Conservation (phyloP, 1,284 basidiomycete species). For the Tausonia pullulans region DNA sequence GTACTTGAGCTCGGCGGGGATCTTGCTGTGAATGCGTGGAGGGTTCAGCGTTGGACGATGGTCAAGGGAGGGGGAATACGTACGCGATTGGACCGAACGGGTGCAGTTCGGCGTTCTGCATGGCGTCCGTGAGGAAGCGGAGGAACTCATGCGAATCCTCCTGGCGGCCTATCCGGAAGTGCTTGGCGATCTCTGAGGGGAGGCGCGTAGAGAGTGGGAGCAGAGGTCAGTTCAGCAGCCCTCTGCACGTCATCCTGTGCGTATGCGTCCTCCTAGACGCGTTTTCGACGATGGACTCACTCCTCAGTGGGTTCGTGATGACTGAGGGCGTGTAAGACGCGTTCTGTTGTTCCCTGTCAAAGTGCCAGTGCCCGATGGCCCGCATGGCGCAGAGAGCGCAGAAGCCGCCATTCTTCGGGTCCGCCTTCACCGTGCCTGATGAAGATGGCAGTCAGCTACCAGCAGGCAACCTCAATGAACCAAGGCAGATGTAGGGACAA, state of each 20-base stretch:
- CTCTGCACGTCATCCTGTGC: neutral
- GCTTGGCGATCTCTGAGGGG: constrained; percentile 70
- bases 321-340: constrained; percentile 42
- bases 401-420: neutral
- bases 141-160: constrained; percentile 99
- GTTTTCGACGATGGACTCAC: constrained; percentile 38
- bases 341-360: neutral
- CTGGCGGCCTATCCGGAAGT: constrained; percentile 80
- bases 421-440: neutral
- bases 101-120: constrained; percentile 73
- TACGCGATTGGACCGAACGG: constrained; percentile 48
- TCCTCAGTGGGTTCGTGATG: constrained; percentile 55
- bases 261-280: too few relatives aligned
- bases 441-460: neutral
- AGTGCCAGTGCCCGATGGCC: neutral
- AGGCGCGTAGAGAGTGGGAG: neutral
- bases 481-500: neutral
- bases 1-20: constrained; percentile 66
- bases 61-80: neutral
- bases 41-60: neutral
- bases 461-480: neutral
- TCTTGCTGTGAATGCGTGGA: constrained; percentile 44
- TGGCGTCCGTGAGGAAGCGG: constrained; percentile 80
- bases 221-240: neutral
- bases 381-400: constrained; percentile 14